These are phyloP conservation scores for Verticillium isaacii DNA, from an alignment of 2,329 filamentous ascomycete genomes.

Conservation along the genomic window DNA sequence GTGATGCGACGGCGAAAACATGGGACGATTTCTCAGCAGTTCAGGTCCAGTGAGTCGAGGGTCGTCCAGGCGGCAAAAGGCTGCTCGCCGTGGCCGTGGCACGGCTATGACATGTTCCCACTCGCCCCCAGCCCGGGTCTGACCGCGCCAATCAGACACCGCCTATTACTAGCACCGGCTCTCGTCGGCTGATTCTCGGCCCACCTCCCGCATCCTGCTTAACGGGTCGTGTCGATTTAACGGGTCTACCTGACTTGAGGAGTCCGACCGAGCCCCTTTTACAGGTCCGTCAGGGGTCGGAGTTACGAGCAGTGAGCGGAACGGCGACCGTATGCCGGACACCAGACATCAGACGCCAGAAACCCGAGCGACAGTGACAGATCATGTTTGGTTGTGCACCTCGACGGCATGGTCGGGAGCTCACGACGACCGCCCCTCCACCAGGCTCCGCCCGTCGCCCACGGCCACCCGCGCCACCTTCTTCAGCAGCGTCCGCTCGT, in stretches of 20 bases:
- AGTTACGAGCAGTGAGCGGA: background rate
- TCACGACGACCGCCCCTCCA: conserved; percentile 25
- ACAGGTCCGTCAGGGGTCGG: background rate
- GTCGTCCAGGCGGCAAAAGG: too few species aligned
- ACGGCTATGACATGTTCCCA: conserved; percentile 11
- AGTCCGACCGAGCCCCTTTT: too few species aligned
- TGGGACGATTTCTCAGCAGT: conserved; percentile 4
- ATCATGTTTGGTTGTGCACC: too few species aligned
- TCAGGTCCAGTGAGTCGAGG: background rate
- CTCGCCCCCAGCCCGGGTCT: background rate
- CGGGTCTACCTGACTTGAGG: too few species aligned
- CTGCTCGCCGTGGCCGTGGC: background rate
- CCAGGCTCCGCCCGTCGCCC: conserved; percentile 46
- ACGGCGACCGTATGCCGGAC: too few species aligned
- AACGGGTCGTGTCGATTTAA: background rate
- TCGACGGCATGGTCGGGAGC: too few species aligned
- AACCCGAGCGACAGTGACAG: too few species aligned
- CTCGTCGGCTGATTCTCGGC: background rate
- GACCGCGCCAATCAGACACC: conserved; percentile 7
- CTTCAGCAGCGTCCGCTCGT: conserved; percentile 81
- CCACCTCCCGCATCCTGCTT: background rate
- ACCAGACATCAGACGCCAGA: too few species aligned
- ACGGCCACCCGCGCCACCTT: conserved; percentile 79
- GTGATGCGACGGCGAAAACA: background rate
- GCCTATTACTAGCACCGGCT: background rate